Evolutionary conservation across 1,284 basidiomycete genomes (phyloP), one percentile per base, ranked within the genome.

Genomic region (Polyporus tsugae): DNA sequence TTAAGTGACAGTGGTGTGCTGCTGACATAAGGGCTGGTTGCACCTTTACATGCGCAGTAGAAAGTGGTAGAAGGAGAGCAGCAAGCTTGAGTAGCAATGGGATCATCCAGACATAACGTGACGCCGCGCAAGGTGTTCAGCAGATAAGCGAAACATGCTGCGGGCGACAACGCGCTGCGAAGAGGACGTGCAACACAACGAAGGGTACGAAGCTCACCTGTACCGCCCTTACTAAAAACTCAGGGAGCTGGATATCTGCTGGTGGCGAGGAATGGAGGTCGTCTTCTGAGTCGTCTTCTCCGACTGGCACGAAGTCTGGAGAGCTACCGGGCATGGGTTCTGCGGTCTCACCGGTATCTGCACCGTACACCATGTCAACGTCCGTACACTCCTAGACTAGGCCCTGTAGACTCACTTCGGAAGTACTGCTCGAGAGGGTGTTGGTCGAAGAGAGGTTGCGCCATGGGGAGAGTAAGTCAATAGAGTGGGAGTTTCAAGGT

Each of bases 341-440:
- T 55, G 70, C 39, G 33, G 65, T 78, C 76, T 92, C 91, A 36
- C 89, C 90, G 36, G 85, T 83, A 79, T 87, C 89, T 90, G 72
- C 0, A 63, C 70, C 33, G 41, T 42, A 33, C 60, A n/a, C 1
- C 36, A 29, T 19, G 58, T 39, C 38, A 38, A 29, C 11, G 19
- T 19, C 22, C 38, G 33, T 29, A n/a, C 17, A n/a, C 33, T 4
- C 4, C 7, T 15, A 22, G 13, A 5, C 4, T 13, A 4, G 5
- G 15, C 9, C 6, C 0, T 17, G 25, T 33, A 39, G 39, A 80
- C 87, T 61, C 68, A 91, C 92, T 88, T 83, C 84, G 82, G 63
- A 94, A 82, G 78, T 94, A 94, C 72, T 88, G 85, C 75, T 90
- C 87, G 53, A 94, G 84, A 53, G 92, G 92, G 75, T 93, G 92